Evolutionary conservation across 2,329 filamentous ascomycete genomes (phyloP), one percentile per base, ranked within the genome.

Genomic region (Fusarium sulawesiense): DNA sequence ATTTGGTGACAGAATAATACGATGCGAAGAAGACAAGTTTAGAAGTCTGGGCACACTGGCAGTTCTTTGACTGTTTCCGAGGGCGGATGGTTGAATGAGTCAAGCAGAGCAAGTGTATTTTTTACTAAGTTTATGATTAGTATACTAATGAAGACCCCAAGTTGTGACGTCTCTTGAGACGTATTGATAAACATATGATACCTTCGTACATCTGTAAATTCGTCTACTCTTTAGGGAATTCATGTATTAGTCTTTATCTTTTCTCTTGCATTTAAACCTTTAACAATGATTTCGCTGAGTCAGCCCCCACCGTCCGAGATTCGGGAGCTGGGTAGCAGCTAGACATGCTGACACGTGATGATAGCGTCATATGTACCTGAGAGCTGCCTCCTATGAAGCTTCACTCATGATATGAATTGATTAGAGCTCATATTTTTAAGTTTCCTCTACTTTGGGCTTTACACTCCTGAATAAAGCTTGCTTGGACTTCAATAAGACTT

Each of bases 301-400:
- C 53, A 70, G 68, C 54, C 9, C 25, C 29, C n/a, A 14, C 40
- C 47, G 32, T 13, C 29, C 32, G 20, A 44, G 40, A 18, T n/a
- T 60, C 29, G 29, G 40, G 46, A 57, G 27, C 50, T 56, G 25
- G 6, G 13, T 32, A 29, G 29, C 9, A 32, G 9, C 18, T 37
- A 37, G 34, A 5, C 18, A 37, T 37, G 34, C 10, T n/a, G 29
- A 55, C 63, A 68, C 60, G 59, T 71, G 64, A 71, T 65, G 63
- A 51, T 32, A 45, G 41, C 67, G 68, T 71, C 68, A 71, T 68
- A 68, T 13, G 45, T 29, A 30, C 29, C 29, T 30, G 29, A 50
- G 25, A 49, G 46, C 32, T 57, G 20, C 37, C 50, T 20, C 41
- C 40, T 34, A 37, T 37, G 18, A 37, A n/a, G 32, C 32, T 58